Evolutionary conservation across 2,329 filamentous ascomycete species (phyloP), one percentile per base, ranked within the genome.

Genomic region (Xylariaceae sp.): DNA sequence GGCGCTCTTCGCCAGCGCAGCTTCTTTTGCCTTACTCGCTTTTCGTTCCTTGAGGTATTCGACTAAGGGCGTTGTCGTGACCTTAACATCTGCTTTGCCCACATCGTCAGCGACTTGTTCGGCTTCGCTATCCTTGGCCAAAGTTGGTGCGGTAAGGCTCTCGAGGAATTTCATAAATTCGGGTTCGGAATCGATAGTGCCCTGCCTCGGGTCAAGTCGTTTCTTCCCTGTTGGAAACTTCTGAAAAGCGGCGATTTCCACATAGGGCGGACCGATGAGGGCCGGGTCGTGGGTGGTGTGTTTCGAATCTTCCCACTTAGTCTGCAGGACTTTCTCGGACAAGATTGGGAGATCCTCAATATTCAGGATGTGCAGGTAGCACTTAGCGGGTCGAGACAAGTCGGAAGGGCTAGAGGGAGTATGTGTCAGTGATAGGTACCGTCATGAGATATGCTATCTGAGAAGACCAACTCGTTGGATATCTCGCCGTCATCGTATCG

Each of bases 81-180:
- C 80, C 69, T 90, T 89, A 42, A 73, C 63, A 55, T 82, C 82
- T 2, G 80, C 74, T 47, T 81, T 82, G 10, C 71, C 65, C 3
- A 75, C 62, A 37, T 84, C 80, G 30, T 81, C 81, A 0, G 77
- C 74, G 8, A 77, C 69, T 10, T 83, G 69, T 10, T 80, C 76
- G 4, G 74, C 72, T 13, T 81, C 77, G 9, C 72, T 67, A n/a
- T 84, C 80, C 55, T 79, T 82, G 4, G 76, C 68, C 1, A 76
- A 75, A 7, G 74, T 74, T 15, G 68, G 83, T 66, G 95, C 91
- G 1, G 92, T 95, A 51, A 97, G 81, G 56, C 84, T 88, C 72
- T 95, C 89, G 6, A 99, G 81, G 72, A 97, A 99, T 30, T 87
- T 86, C 78, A 97, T 95, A 68, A 97, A 99, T 68, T 97, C 94